Evolutionary conservation across 2,329 filamentous ascomycete species (phyloP), one percentile per base, ranked within the genome.

Genomic region (Cordyceps pruinosa): DNA sequence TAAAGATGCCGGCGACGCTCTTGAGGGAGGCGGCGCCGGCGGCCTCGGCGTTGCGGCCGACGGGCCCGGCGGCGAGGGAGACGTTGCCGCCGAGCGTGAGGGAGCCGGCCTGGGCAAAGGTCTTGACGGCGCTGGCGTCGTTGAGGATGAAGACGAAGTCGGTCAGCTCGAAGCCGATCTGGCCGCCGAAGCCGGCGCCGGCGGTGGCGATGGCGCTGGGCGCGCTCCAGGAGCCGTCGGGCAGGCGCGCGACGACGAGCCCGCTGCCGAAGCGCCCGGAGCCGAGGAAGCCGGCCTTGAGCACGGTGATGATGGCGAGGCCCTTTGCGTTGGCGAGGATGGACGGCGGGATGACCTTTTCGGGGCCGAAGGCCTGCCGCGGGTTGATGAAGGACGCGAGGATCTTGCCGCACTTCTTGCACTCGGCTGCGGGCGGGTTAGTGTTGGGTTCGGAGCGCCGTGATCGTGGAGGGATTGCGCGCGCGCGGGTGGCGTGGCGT

Each of bases 81-180:
- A 97, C 94, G 68, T 99, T 99, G 62, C 94, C 94, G 65, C 94
- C 94, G 7, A 99, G 80, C 5, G 94, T 97, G 61, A 99, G 78
- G 55, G 89, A 93, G 4, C 94, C 94, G 39, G 88, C 85, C 72
- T 97, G 93, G 6, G 92, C 90, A 73, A 99, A 97, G 9, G 93
- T 92, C 72, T 90, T 90, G 63, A 99, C 93, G 45, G 94, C 93
- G 58, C 79, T 84, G 42, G 85, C 78, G 69, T 99, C 93, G 75
- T 99, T 99, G 62, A 99, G 85, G 63, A 99, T 97, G 75, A 99
- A 97, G 70, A 99, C 94, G 69, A 99, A 99, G 71, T 94, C 90
- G 59, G 90, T 94, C 60, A 95, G 73, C 72, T 95, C 90, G 72
- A 93, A 89, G 35, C 89, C 89, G 66, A 95, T 90, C 74, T 94